Conservation (phyloP, 73 alveolate genomes). For the Paramecium primaurelia region DNA sequence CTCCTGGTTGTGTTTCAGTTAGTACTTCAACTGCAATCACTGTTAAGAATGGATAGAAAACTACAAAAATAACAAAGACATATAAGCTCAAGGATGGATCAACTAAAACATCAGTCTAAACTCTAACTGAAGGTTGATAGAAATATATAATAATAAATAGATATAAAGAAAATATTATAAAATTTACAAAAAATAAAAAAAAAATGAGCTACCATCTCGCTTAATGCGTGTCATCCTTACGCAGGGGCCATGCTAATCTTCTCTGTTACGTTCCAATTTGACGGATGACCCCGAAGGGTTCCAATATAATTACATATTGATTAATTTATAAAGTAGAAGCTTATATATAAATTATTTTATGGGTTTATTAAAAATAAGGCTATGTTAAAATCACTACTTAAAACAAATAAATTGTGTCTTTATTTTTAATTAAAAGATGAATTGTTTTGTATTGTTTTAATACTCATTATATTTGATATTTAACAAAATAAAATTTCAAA, state of each 20-base stretch:
- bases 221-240: conserved; percentile 99
- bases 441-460: not conserved
- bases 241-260: conserved; percentile 99
- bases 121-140: not conserved
- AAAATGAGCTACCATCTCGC: conserved; percentile 61
- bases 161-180: not conserved
- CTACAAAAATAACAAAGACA: not conserved
- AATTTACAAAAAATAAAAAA: not conserved
- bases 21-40: not conserved
- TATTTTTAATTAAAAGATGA: not conserved
- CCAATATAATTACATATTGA: not conserved
- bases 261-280: conserved; percentile 99
- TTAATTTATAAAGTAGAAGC: not conserved
- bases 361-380: not conserved
- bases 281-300: conserved; percentile 61
- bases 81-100: not conserved
- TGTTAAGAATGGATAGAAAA: not conserved
- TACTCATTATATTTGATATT: not conserved
- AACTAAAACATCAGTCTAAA: not conserved
- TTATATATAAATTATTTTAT: not conserved
- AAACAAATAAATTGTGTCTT: not conserved
- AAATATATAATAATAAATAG: not conserved
- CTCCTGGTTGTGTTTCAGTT: not conserved
- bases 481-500: not conserved
- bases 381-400: not conserved